Conservation (phyloP, 176 grass and related monocot genomes). For the Leersia perrieri region DNA sequence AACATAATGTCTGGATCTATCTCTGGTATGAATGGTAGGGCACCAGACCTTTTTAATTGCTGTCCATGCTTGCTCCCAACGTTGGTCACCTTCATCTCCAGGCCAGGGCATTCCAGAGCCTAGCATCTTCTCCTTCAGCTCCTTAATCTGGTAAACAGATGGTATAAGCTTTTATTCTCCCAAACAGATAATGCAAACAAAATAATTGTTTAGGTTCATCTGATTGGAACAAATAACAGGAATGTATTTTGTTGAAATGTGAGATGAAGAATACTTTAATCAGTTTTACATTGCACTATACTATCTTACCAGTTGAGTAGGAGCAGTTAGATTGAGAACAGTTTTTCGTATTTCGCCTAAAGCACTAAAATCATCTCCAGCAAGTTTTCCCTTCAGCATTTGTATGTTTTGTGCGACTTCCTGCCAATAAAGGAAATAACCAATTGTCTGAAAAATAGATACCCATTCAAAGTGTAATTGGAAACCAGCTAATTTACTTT, state of each 20-base stretch:
- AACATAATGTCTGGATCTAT: neutral
- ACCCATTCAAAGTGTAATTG: neutral
- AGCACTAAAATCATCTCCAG: conserved; percentile 65
- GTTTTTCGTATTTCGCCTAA: conserved; percentile 68
- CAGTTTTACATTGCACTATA: conserved; percentile 4
- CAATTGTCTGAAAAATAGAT: neutral
- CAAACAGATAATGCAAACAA: conserved; percentile 9
- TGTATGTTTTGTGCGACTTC: conserved; percentile 65
- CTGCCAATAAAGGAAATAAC: conserved; percentile 44
- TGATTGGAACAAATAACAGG: neutral
- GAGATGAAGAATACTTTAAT: conserved; percentile 13
- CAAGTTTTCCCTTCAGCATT: conserved; percentile 62
- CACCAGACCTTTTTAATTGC: conserved; percentile 82
- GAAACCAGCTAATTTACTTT: conserved; percentile 15
- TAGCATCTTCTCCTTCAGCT: conserved; percentile 84
- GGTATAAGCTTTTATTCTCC: conserved; percentile 12
- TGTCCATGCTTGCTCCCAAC: conserved; percentile 92
- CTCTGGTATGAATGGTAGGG: conserved; percentile 17
- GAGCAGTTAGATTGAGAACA: conserved; percentile 65
- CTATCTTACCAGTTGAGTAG: conserved; percentile 66
- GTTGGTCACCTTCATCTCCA: conserved; percentile 79
- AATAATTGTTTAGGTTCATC: conserved; percentile 2
- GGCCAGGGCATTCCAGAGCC: conserved; percentile 93
- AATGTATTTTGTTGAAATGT: neutral
- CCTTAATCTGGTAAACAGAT: conserved; percentile 63